These are phyloP conservation scores for Akanthomyces lecanii DNA, from an alignment of 2,329 filamentous ascomycete species.

Conservation along the genomic window DNA sequence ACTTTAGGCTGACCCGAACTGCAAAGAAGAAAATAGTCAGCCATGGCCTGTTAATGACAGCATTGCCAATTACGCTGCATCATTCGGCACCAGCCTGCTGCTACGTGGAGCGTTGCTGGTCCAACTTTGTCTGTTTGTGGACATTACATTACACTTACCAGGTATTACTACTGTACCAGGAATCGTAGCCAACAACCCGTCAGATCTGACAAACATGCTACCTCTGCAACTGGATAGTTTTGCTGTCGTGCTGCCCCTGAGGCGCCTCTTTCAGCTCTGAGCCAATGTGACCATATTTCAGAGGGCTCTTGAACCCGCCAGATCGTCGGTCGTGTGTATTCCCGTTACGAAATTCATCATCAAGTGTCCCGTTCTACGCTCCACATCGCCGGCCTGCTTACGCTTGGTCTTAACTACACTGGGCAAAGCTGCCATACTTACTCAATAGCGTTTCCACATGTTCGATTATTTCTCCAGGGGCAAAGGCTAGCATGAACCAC, in stretches of 20 bases:
- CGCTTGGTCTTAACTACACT: neutral
- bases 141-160: neutral
- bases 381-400: neutral
- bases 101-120: neutral
- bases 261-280: neutral
- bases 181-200: neutral
- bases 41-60: neutral
- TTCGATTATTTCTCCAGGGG: neutral
- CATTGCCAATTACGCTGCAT: too few species aligned
- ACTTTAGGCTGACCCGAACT: neutral
- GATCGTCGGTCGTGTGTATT: neutral
- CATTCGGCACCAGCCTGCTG: neutral
- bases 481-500: neutral
- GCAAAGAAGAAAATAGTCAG: neutral
- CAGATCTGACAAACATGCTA: neutral
- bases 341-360: neutral
- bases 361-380: too few species aligned
- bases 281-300: neutral
- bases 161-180: neutral
- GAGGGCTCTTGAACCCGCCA: neutral
- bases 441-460: neutral
- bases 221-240: neutral
- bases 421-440: neutral
- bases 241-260: neutral
- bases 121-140: neutral